Evolutionary conservation across 345 rosid species (phyloP).

Genomic region (Bruguiera gymnorhiza): DNA sequence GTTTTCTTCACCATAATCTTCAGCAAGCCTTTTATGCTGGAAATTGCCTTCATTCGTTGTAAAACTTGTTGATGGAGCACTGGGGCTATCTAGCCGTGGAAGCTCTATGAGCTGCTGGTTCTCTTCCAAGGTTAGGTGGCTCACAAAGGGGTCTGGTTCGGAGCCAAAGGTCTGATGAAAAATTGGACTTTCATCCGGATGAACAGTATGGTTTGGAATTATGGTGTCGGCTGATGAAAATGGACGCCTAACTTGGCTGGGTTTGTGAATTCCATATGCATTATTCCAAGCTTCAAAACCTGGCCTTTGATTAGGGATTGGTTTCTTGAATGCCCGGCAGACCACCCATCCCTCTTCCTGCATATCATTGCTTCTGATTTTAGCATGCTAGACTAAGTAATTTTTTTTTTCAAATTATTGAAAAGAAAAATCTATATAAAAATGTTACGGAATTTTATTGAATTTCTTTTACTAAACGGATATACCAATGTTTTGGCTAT

Average conservation of each 20-base stretch:
- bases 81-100: slow-evolving; percentile 72
- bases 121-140: slow-evolving; percentile 26
- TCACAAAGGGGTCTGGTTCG: slow-evolving; percentile 18
- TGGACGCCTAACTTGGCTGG: slow-evolving; percentile 23
- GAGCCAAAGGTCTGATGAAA: slow-evolving; percentile 22
- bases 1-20: slow-evolving; percentile 46
- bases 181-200: slow-evolving; percentile 18
- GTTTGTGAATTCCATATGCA: slow-evolving; percentile 37
- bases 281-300: slow-evolving; percentile 71
- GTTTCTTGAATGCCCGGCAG: slow-evolving; percentile 87
- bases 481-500: no score
- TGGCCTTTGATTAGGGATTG: slow-evolving; percentile 66
- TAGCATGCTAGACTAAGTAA: background rate
- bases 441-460: no score
- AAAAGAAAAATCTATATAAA: no score
- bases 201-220: background rate
- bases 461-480: no score
- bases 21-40: slow-evolving; percentile 13
- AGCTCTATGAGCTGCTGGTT: slow-evolving; percentile 43
- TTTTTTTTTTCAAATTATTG: no score
- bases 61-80: slow-evolving; percentile 44
- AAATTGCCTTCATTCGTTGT: slow-evolving; percentile 21
- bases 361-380: background rate
- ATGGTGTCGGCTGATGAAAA: slow-evolving; percentile 9
- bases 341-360: slow-evolving; percentile 99